These are phyloP conservation scores for Phytopythium kandeliae DNA, from an alignment of 352 stramenopile genomes.

Conservation along the genomic window DNA sequence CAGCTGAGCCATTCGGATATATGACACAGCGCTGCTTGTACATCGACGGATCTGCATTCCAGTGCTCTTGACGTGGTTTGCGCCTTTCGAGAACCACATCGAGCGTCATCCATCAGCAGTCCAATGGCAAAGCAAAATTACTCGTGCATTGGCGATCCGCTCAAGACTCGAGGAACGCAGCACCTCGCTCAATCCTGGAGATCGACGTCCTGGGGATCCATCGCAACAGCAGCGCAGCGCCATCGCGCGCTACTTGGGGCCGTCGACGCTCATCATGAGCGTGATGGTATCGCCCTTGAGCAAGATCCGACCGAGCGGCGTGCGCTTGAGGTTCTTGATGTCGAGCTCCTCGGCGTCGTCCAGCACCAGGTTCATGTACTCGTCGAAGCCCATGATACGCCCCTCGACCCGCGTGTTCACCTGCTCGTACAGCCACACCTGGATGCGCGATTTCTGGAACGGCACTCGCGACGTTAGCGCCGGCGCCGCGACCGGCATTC, in stretches of 20 bases:
- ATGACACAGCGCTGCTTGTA: no score
- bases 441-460: slow-evolving; percentile 91
- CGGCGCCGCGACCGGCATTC: no score
- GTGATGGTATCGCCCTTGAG: slow-evolving; percentile 99
- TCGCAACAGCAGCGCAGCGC: neutral
- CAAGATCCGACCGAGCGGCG: slow-evolving; percentile 95
- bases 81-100: no score
- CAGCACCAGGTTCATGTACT: slow-evolving; percentile 99
- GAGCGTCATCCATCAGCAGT: neutral
- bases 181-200: neutral
- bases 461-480: neutral
- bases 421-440: slow-evolving; percentile 99
- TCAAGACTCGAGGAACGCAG: neutral
- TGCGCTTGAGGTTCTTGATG: slow-evolving; percentile 93
- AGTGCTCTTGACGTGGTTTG: no score
- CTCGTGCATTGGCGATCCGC: neutral
- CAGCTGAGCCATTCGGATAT: no score
- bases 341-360: slow-evolving; percentile 97
- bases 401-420: slow-evolving; percentile 98
- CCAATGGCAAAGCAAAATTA: neutral
- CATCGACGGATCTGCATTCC: no score
- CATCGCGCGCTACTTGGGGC: slow-evolving; percentile 25
- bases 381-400: slow-evolving; percentile 98
- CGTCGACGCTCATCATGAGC: slow-evolving; percentile 92
- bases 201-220: no score